These are phyloP conservation scores for Nothophaeocryptopus gaeumannii DNA, from an alignment of 2,329 filamentous ascomycete genomes.

Conservation along the genomic window DNA sequence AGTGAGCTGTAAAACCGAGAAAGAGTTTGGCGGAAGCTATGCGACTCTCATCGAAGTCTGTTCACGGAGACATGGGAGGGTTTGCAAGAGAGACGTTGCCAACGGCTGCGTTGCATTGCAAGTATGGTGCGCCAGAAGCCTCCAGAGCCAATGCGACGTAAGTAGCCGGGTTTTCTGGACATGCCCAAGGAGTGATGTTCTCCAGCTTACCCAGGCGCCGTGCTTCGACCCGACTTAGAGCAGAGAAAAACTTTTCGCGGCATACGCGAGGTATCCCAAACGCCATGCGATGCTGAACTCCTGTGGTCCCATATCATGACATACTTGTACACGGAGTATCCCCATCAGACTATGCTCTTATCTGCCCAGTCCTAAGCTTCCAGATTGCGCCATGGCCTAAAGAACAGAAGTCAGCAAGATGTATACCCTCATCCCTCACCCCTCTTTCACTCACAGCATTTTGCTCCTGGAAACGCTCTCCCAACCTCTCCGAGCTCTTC, in stretches of 20 bases:
- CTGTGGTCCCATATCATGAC: conserved; percentile 2
- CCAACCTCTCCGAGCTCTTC: conserved; percentile 84
- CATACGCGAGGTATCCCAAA: conserved; percentile 9
- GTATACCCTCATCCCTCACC: no score
- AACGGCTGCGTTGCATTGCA: no score
- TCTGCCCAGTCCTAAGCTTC: conserved; percentile 38
- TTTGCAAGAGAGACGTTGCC: no score
- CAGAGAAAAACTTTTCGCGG: conserved; percentile 11
- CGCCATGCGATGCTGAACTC: conserved; percentile 21
- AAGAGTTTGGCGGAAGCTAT: not conserved
- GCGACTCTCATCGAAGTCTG: not conserved
- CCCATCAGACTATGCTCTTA: conserved; percentile 7
- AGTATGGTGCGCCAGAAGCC: no score
- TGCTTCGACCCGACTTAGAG: conserved; percentile 6
- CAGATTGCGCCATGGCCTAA: conserved; percentile 57
- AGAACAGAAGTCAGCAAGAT: no score
- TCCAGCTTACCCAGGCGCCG: no score
- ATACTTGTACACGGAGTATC: conserved; percentile 13
- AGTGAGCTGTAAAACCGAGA: conserved; percentile 3
- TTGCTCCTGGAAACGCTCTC: conserved; percentile 82
- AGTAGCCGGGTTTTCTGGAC: no score
- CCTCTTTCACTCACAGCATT: conserved; percentile 49
- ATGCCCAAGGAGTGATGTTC: no score
- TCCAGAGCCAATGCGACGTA: no score
- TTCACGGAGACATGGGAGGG: not conserved